Evolutionary conservation across 768 basidiomycete species (phyloP).

Genomic region (Agaricus blazei): DNA sequence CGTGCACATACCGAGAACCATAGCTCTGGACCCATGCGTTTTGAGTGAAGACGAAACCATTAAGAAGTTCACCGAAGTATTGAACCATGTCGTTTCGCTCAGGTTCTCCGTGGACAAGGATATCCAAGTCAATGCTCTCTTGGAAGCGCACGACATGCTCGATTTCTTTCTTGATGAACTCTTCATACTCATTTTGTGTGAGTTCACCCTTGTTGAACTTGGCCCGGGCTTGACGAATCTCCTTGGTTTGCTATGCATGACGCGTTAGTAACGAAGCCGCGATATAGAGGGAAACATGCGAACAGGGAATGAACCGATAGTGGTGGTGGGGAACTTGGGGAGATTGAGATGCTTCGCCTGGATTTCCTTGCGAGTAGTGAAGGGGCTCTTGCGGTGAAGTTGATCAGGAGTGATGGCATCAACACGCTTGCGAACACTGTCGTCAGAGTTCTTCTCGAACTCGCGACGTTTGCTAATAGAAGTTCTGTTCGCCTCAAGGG

Average conservation of each 20-base stretch:
- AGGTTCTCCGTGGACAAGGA: constrained; percentile 97
- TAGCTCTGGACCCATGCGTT: constrained; percentile 99
- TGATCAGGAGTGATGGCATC: constrained; percentile 82
- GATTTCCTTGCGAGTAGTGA: constrained; percentile 79
- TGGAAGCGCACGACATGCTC: constrained; percentile 93
- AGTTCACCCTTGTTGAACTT: constrained; percentile 92
- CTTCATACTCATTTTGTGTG: constrained; percentile 82
- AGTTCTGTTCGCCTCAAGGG: constrained; percentile 81
- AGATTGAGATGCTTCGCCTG: constrained; percentile 87
- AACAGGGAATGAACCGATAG: constrained; percentile 97
- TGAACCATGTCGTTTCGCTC: constrained; percentile 99
- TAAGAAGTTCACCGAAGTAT: constrained; percentile 96
- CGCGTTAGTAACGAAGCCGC: constrained; percentile 8
- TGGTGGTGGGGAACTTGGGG: constrained; percentile 97
- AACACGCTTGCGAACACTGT: constrained; percentile 92
- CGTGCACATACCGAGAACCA: constrained; percentile 75
- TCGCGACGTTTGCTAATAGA: constrained; percentile 93
- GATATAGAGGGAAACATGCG: constrained; percentile 17
- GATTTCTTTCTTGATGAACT: constrained; percentile 98
- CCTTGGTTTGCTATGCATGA: constrained; percentile 84
- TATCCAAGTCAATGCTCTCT: constrained; percentile 92
- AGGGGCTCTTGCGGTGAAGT: constrained; percentile 86
- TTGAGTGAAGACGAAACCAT: constrained; percentile 97
- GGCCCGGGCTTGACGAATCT: constrained; percentile 95
- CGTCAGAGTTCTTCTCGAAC: constrained; percentile 92